Evolutionary conservation across 2,329 filamentous ascomycete species (phyloP), one percentile per base, ranked within the genome.

Genomic region (Septoria petroselini): DNA sequence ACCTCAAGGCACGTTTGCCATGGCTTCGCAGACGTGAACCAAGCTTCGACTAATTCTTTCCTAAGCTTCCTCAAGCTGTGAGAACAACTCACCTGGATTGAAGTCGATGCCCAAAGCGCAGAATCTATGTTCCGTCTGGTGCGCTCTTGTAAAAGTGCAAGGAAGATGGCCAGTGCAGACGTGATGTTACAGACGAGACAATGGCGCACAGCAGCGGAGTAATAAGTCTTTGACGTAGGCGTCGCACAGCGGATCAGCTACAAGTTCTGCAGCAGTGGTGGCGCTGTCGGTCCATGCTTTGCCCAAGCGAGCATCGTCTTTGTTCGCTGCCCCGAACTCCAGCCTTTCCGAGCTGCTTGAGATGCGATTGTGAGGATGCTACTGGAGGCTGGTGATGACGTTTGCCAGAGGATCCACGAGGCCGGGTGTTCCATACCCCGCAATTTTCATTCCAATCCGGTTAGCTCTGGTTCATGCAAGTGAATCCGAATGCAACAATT

Each of bases 401-500:
- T 43, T 31, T 31, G 41, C 31, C 18, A 18, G 23, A 17, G 29
- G 17, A 21, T 23, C 7, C 29, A 33, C 29, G 29, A 43, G 21
- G 41, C 29, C 41, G 40, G 40, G 19, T 19, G 25, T 42, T 42
- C 40, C 40, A 31, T 42, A 27, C 40, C 29, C 27, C 40, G 40
- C 27, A 30, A 27, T 23, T n/a, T 41, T n/a, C 11, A 27, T 12
- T 15, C 25, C 39, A 9, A 4, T 15, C 12, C n/a, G 27, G 21
- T 21, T 4, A 41, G 29, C 23, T 41, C 19, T 27, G 39, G 19
- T 30, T 30, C 15, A 41, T n/a, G 9, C 15, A 11, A 42, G 14
- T 42, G 4, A 42, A 42, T 23, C 40, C 29, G 40, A 42, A 42
- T 42, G 40, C 40, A 27, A 42, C 11, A 42, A n/a, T 42, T 42